These are phyloP conservation scores for Macrolepiota dolichaula DNA, from an alignment of 768 basidiomycete species.

Conservation along the genomic window DNA sequence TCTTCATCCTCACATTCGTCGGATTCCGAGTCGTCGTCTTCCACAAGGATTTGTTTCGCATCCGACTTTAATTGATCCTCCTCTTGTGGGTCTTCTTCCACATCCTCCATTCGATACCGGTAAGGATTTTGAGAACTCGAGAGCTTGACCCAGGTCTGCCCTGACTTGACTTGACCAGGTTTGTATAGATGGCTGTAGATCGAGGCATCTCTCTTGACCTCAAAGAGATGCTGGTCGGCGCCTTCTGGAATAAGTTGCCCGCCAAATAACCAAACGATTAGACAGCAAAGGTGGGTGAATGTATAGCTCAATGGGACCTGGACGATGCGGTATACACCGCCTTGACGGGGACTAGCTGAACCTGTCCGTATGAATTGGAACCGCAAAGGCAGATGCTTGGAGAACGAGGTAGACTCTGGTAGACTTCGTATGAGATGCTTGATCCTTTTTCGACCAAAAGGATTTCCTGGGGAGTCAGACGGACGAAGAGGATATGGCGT, in stretches of 20 bases:
- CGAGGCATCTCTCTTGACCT: conserved; percentile 46
- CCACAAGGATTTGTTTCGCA: conserved; percentile 29
- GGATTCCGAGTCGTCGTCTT: conserved; percentile 18
- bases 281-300: conserved; percentile 58
- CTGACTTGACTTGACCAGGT: conserved; percentile 52
- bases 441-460: conserved; percentile 56
- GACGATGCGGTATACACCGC: conserved; percentile 59
- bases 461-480: conserved; percentile 69
- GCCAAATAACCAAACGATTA: conserved; percentile 61
- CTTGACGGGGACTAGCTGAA: conserved; percentile 25
- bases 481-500: conserved; percentile 47
- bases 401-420: conserved; percentile 45
- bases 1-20: conserved; percentile 24
- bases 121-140: conserved; percentile 54
- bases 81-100: conserved; percentile 26
- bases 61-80: conserved; percentile 33
- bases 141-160: conserved; percentile 44
- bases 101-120: conserved; percentile 36
- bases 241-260: conserved; percentile 17
- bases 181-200: conserved; percentile 37
- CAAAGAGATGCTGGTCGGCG: conserved; percentile 54
- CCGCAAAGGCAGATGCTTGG: conserved; percentile 59
- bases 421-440: conserved; percentile 34
- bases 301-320: conserved; percentile 73
- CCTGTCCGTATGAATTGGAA: conserved; percentile 51